Conservation (phyloP, 768 basidiomycete genomes). For the Sarcodon aspratus region DNA sequence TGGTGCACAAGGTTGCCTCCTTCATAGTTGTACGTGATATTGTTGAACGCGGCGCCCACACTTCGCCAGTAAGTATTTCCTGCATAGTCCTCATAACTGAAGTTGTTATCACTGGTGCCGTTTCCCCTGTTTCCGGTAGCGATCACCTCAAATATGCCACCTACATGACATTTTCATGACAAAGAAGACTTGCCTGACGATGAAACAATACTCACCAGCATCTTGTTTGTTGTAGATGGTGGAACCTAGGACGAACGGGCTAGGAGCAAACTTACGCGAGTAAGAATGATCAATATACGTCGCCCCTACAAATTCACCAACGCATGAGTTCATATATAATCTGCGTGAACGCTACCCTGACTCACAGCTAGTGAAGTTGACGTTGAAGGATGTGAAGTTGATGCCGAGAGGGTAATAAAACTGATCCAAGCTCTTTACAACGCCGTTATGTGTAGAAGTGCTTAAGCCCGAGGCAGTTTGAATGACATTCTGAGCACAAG, state of each 20-base stretch:
- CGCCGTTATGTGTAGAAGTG: conserved; percentile 36
- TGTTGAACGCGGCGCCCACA: conserved; percentile 50
- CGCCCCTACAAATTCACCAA: conserved; percentile 26
- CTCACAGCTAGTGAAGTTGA: conserved; percentile 22
- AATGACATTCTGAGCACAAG: conserved; percentile 26
- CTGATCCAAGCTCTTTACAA: conserved; percentile 30
- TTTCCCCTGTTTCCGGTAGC: conserved; percentile 45
- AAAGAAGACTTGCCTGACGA: not conserved
- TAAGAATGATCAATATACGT: conserved; percentile 60
- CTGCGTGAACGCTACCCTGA: not conserved
- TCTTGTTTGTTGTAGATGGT: conserved; percentile 49
- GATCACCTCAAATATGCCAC: conserved; percentile 35
- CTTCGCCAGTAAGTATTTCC: conserved; percentile 53
- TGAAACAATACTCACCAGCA: conserved; percentile 29
- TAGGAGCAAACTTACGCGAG: conserved; percentile 42
- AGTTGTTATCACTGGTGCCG: conserved; percentile 60
- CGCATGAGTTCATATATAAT: not conserved
- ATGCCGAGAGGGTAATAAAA: conserved; percentile 44
- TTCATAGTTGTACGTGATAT: conserved; percentile 48
- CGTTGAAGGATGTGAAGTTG: conserved; percentile 22
- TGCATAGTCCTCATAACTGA: conserved; percentile 43
- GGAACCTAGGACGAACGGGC: conserved; percentile 46
- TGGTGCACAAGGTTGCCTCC: conserved; percentile 34
- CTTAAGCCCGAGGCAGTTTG: conserved; percentile 39
- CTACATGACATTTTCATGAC: conserved; percentile 15